Evolutionary conservation across 345 rosid species (phyloP).

Genomic region (Iberis pinnata): DNA sequence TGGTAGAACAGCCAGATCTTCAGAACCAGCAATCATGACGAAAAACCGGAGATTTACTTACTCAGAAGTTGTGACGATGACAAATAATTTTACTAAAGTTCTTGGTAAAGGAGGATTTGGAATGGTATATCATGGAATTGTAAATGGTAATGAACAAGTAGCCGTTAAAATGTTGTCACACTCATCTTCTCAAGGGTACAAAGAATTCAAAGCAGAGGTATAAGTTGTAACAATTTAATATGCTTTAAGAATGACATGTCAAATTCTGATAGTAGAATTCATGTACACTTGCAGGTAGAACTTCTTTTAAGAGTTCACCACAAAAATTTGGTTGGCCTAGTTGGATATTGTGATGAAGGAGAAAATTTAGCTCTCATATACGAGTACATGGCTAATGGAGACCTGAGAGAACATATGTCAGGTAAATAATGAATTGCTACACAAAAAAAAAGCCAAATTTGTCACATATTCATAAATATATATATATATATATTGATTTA

Average conservation of each 20-base stretch:
- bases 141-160: slow-evolving; percentile 22
- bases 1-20: background rate
- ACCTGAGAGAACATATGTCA: slow-evolving; percentile 29
- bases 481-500: too few species aligned
- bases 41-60: slow-evolving; percentile 15
- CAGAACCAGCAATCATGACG: slow-evolving; percentile 1
- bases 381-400: slow-evolving; percentile 45
- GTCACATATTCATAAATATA: background rate
- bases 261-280: background rate
- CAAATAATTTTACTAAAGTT: slow-evolving; percentile 29
- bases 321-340: slow-evolving; percentile 36
- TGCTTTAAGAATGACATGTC: too few species aligned
- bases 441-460: background rate
- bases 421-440: slow-evolving; percentile 21
- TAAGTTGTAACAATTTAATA: background rate
- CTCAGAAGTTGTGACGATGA: slow-evolving; percentile 25
- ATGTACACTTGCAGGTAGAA: slow-evolving; percentile 26
- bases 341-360: slow-evolving; percentile 38
- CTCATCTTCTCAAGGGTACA: slow-evolving; percentile 25
- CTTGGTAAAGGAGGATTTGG: slow-evolving; percentile 44
- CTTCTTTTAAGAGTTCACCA: slow-evolving; percentile 53
- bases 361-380: slow-evolving; percentile 35
- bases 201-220: slow-evolving; percentile 36
- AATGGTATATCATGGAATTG: slow-evolving; percentile 28
- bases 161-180: slow-evolving; percentile 33